phyloP scores from a whole-genome alignment of 2,329 filamentous ascomycete genomes.

The Lachnellula subtilissima region DNA sequence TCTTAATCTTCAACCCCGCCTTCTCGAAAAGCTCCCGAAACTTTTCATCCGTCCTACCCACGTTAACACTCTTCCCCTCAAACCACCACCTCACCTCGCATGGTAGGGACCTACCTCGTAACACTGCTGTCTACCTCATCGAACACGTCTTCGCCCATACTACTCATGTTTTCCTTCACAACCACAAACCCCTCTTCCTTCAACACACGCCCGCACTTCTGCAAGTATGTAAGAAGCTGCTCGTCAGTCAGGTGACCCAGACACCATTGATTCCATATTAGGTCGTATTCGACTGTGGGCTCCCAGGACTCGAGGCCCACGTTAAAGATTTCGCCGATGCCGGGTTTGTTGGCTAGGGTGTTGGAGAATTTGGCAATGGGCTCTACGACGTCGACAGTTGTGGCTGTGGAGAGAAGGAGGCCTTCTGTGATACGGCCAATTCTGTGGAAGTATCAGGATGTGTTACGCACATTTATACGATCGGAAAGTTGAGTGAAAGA shows the following conservation, averaged over 20 bases:
- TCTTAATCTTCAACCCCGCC: constrained; percentile 64
- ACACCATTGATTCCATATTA: constrained; percentile 93
- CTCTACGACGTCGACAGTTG: constrained; percentile 76
- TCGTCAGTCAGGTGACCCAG: constrained; percentile 73
- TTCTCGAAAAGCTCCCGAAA: constrained; percentile 65
- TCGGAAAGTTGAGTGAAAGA: background rate
- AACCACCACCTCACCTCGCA: background rate
- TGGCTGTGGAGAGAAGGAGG: constrained; percentile 65
- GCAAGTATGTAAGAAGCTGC: constrained; percentile 64
- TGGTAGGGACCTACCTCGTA: constrained; percentile 47
- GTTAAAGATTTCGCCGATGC: constrained; percentile 61
- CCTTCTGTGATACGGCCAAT: constrained; percentile 81
- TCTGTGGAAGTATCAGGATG: constrained; percentile 35
- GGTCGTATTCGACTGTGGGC: constrained; percentile 55
- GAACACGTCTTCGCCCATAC: constrained; percentile 59
- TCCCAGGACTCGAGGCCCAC: constrained; percentile 72
- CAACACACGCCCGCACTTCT: constrained; percentile 51
- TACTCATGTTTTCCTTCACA: constrained; percentile 74
- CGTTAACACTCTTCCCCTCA: background rate
- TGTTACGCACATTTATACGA: background rate
- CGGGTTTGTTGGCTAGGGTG: constrained; percentile 51
- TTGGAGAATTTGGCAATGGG: constrained; percentile 77
- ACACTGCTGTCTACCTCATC: constrained; percentile 74
- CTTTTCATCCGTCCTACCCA: constrained; percentile 61
- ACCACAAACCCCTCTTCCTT: constrained; percentile 56